A percentile compares a stretch with the other conserved stretches of the same genome.
Evolutionary conservation across 208 protist species (phyloP).

Genomic region (Crithidia mellificae): DNA sequence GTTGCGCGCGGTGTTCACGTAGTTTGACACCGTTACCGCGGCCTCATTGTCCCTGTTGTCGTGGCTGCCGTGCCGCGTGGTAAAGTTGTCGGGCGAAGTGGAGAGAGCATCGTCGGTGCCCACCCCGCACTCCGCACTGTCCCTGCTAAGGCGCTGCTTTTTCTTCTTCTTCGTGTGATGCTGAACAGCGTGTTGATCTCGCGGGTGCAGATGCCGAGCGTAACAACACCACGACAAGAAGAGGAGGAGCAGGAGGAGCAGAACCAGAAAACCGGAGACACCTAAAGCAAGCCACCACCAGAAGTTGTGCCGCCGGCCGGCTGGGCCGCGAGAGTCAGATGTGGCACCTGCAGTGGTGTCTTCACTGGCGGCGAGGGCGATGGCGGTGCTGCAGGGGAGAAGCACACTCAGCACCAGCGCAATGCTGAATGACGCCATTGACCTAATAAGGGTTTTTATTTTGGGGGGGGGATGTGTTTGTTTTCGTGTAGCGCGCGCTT

Average conservation of each 20-base stretch:
- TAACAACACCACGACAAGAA: slow-evolving; percentile 19
- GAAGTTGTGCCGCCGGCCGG: slow-evolving; percentile 15
- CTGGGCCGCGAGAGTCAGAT: not conserved
- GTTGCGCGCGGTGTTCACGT: not conserved
- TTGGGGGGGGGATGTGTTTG: too few species aligned
- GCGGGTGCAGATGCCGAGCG: not conserved
- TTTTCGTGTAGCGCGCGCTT: too few species aligned
- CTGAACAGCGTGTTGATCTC: not conserved
- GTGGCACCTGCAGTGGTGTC: not conserved
- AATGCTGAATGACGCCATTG: too few species aligned
- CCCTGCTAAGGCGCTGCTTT: not conserved
- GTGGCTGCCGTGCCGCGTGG: slow-evolving; percentile 6
- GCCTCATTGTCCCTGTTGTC: not conserved
- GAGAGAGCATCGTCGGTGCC: not conserved
- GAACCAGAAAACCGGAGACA: slow-evolving; percentile 13
- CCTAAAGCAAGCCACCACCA: slow-evolving; percentile 30
- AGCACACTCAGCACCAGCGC: not conserved
- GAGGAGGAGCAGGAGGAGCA: slow-evolving; percentile 17
- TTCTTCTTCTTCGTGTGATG: not conserved
- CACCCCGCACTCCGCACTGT: not conserved
- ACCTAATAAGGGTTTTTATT: too few species aligned
- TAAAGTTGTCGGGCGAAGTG: slow-evolving; percentile 9
- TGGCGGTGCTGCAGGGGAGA: not conserved
- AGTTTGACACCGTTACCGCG: slow-evolving; percentile 4
- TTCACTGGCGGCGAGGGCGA: not conserved